Percentiles rank a stretch among this genome's conserved stretches.
Conservation (phyloP, 2,329 filamentous ascomycete species). For the Fusarium temperatum region DNA sequence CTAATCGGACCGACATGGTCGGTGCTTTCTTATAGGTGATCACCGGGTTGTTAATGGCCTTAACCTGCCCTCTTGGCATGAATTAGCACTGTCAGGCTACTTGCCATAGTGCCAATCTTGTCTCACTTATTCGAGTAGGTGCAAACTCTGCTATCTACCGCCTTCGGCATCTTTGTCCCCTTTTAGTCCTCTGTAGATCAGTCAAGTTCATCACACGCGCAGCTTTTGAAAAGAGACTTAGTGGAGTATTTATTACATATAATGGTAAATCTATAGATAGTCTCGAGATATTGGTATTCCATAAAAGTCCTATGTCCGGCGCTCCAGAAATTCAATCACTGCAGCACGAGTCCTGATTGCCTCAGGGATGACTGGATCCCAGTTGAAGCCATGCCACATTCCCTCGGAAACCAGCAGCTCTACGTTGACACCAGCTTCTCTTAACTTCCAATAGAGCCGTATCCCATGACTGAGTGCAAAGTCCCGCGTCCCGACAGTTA, state of each 20-base stretch:
- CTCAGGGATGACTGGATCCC: background rate
- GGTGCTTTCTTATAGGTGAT: background rate
- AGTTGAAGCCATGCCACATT: background rate
- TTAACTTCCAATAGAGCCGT: background rate
- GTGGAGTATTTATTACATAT: background rate
- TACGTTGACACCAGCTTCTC: background rate
- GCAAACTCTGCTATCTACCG: too few relatives aligned
- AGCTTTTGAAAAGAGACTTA: background rate
- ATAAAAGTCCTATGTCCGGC: fast-evolving
- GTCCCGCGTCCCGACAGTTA: background rate
- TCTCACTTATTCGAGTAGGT: too few relatives aligned
- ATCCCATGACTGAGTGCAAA: background rate
- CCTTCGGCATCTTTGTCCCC: too few relatives aligned
- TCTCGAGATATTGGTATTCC: fast-evolving
- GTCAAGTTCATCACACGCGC: background rate
- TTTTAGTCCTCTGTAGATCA: background rate
- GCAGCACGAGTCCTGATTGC: background rate
- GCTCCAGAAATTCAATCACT: background rate
- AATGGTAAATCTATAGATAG: background rate
- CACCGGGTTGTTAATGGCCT: fast-evolving
- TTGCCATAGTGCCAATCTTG: too few relatives aligned
- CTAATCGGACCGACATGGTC: background rate
- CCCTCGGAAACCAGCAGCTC: background rate
- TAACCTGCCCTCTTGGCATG: fast-evolving
- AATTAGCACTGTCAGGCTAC: fast-evolving